These are phyloP conservation scores for Apophysomyces variabilis DNA, from an alignment of 371 early-diverging fungal species.

Conservation along the genomic window DNA sequence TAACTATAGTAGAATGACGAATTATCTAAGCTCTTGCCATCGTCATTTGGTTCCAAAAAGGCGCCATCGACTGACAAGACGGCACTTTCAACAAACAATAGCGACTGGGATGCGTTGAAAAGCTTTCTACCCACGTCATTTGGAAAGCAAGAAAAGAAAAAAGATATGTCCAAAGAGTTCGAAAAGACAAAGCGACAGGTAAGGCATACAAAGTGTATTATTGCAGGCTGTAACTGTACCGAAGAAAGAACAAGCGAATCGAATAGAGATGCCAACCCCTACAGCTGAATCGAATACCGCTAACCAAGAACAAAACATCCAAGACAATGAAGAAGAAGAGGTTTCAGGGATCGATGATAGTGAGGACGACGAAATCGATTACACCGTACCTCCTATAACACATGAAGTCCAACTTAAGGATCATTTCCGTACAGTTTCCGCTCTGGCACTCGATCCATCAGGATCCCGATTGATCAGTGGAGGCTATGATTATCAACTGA, in stretches of 20 bases:
- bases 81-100: constrained; percentile 16
- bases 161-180: constrained; percentile 32
- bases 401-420: constrained; percentile 71
- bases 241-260: neutral
- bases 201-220: constrained; percentile 7
- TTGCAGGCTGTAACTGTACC: neutral
- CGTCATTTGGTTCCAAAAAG: constrained; percentile 52
- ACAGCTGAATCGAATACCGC: constrained; percentile 7
- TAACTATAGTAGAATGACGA: constrained; percentile 46
- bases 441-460: constrained; percentile 83
- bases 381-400: constrained; percentile 64
- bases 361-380: constrained; percentile 25
- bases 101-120: constrained; percentile 55
- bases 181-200: constrained; percentile 55
- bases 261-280: neutral
- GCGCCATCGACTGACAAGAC: constrained; percentile 16
- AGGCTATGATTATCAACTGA: constrained; percentile 80
- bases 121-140: constrained; percentile 65
- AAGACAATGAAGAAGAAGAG: constrained; percentile 31
- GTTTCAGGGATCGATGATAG: constrained; percentile 34
- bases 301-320: constrained; percentile 28
- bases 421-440: constrained; percentile 77
- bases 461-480: constrained; percentile 85
- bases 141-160: constrained; percentile 55
- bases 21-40: constrained; percentile 55